Conservation (phyloP, 495 filamentous ascomycete species). For the Penicillium riverlandense region DNA sequence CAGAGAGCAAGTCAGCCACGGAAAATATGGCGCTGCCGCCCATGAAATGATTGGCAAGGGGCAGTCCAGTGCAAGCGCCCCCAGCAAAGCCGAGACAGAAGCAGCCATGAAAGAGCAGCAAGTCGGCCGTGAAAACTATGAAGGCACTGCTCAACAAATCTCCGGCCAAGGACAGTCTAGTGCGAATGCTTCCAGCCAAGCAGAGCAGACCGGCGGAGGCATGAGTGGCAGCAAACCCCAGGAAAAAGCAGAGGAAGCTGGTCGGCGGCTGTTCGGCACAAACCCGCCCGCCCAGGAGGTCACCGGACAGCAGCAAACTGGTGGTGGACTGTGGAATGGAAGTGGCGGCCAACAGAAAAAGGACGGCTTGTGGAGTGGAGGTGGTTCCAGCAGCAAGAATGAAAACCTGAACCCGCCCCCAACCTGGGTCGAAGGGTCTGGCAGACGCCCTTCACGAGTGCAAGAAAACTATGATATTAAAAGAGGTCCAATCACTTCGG, state of each 20-base stretch:
- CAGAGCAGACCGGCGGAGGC: too few species aligned
- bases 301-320: background rate
- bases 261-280: constrained; percentile 5
- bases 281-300: background rate
- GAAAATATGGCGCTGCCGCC: constrained; percentile 4
- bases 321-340: background rate
- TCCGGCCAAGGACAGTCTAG: background rate
- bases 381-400: background rate
- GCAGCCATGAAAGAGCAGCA: background rate
- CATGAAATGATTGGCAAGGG: constrained; percentile 8
- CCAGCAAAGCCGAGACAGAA: background rate
- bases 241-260: constrained; percentile 3
- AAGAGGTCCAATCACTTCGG: constrained; percentile 15
- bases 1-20: constrained; percentile 6
- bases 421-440: background rate
- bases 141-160: too few species aligned
- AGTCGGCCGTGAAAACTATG: too few species aligned
- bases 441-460: background rate
- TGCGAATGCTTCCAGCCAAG: background rate
- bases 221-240: background rate
- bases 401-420: too few species aligned
- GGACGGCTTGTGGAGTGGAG: too few species aligned
- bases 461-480: constrained; percentile 17
- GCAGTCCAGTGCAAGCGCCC: background rate
- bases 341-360: too few species aligned